Evolutionary conservation across 2,329 filamentous ascomycete species (phyloP), one percentile per base, ranked within the genome.

Genomic region (Bipolaris zeicola): DNA sequence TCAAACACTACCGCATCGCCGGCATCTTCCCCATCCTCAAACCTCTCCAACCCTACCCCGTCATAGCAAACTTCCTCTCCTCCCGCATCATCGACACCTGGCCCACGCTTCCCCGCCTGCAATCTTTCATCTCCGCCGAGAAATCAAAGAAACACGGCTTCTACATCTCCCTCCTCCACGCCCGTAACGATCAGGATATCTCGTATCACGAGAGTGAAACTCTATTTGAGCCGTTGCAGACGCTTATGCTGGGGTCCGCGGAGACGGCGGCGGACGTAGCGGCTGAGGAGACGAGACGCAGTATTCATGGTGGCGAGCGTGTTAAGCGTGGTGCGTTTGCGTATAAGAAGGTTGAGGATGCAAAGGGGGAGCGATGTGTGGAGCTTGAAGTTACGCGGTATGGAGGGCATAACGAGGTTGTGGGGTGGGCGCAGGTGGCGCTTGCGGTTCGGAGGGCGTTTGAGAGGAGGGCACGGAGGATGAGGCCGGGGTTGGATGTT

Each of bases 131-230:
- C 24, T 42, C 52, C 16, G 26, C 54, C 2, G 43, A 51, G 11
- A 26, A 38, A 11, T 43, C 36, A n/a, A 47, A 36, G 38, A 39
- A 48, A 11, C 18, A 33, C 5, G 43, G 44, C 1, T 51, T 65
- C 0, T 51, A 57, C 14, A 53, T 95, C 8, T 82, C 87, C 20
- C 77, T 97, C 39, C 78, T 98, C 2, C 94, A 97, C 67, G 90
- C 92, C 14, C 83, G 84, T 51, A 86, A 96, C 68, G 94, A 98
- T 72, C 79, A 80, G 56, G 91, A 96, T 65, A 96, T 98, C 57
- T 87, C 90, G 0, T 94, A 86, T 78, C 82, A 79, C 1, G 87
- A 92, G 68, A 86, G 87, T 28, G 65, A 73, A 41, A 73, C 54
- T 0, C 37, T 76, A 34, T 76, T 66, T 38, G 50, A 50, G 34